Evolutionary conservation across 352 stramenopile genomes (phyloP), one percentile per base, ranked within the genome.

Genomic region (Blastocystis sp.): DNA sequence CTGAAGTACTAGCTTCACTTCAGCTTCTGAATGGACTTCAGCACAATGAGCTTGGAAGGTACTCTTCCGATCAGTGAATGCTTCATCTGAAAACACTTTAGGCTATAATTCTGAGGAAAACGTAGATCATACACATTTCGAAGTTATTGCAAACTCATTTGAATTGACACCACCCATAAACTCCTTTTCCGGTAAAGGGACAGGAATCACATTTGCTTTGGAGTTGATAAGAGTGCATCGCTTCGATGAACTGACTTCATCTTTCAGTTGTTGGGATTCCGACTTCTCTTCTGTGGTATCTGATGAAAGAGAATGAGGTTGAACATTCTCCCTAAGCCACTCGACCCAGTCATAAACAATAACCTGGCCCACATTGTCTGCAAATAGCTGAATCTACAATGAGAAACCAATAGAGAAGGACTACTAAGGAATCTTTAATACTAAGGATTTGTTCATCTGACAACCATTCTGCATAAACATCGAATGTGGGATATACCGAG

Each of bases 311-410:
- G 75, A 22, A 30, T 69, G 33, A 1, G 78, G 66, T 35, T 76
- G 60, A 22, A 89, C 66, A 66, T 89, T 89, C 59, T 89, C 78
- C 22, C 66, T 37, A 37, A 89, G 53, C 78, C 78, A 89, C 30
- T 79, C 78, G 6, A 89, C 66, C 78, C 78, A 89, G 54, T 89
- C 76, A 44, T 89, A 89, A 11, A 89, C 66, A 64, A 59, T 27
- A 33, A 89, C 78, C n/a, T 40, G n/a, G 6, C 60, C 60, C 24
- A 48, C 35, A 57, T 89, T 89, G 11, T 89, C 66, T 27, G 42
- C 33, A 89, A 68, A 89, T 51, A 54, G 57, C 37, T 89, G 53
- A 30, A 89, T 84, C 73, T 84, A 64, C 5, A 27, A 27, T 22
- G 7, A 19, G 19, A n/a, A n/a, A 84, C 1, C 30, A 22, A 27